phyloP scores from a whole-genome alignment of 1,284 basidiomycete genomes.

The Ustilago lituana region DNA sequence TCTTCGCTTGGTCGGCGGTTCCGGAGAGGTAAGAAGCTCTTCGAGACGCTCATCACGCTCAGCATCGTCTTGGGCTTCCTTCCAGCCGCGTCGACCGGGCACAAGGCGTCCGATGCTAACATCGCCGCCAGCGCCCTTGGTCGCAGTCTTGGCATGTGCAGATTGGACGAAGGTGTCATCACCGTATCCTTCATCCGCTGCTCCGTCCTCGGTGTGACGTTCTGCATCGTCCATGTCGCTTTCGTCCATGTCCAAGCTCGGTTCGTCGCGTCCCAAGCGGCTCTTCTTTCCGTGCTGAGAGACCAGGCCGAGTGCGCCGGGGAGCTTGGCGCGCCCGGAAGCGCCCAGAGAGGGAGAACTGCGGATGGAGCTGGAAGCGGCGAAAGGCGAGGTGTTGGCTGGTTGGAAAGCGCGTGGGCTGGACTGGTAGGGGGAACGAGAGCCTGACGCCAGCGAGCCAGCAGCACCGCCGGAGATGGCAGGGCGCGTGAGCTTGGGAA shows the following conservation, averaged over 20 bases:
- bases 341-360: conserved; percentile 24
- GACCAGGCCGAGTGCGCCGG: conserved; percentile 35
- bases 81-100: conserved; percentile 35
- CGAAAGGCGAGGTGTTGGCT: conserved; percentile 34
- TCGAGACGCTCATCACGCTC: conserved; percentile 9
- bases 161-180: conserved; percentile 43
- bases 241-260: conserved; percentile 7
- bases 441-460: conserved; percentile 27
- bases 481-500: conserved; percentile 37
- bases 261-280: conserved; percentile 18
- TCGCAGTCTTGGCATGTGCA: not conserved
- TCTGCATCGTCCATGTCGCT: conserved; percentile 20
- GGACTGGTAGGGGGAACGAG: conserved; percentile 21
- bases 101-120: conserved; percentile 42
- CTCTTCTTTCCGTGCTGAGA: conserved; percentile 42
- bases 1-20: conserved; percentile 30
- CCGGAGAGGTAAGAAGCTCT: conserved; percentile 9
- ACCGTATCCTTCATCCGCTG: conserved; percentile 8
- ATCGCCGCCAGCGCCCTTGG: not conserved
- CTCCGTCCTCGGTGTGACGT: conserved; percentile 4
- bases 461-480: conserved; percentile 2
- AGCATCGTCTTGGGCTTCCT: conserved; percentile 18
- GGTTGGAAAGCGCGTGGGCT: conserved; percentile 37
- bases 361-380: conserved; percentile 23
- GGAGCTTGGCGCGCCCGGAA: conserved; percentile 8